Evolutionary conservation across 2,329 filamentous ascomycete species (phyloP), one percentile per base, ranked within the genome.

Genomic region (Xylaria hypoxylon): DNA sequence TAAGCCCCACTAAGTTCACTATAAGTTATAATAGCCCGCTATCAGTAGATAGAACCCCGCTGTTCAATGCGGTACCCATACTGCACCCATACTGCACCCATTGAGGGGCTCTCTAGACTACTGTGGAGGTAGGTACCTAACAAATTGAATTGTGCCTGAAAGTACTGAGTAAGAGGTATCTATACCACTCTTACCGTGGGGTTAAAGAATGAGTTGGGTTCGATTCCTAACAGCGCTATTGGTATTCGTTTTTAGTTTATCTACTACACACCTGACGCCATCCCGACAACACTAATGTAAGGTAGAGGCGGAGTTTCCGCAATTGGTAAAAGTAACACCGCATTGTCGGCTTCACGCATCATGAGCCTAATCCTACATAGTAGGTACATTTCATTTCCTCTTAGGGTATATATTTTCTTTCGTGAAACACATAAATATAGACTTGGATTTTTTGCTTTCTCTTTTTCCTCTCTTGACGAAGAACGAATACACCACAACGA

Each of bases 11-110:
- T 45, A 59, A 38, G 10, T 40, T 58, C 57, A 60, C 68, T 55
- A n/a, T n/a, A n/a, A n/a, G n/a, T n/a, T n/a, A 50, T 52, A 72
- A 53, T n/a, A 59, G 59, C 24, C 26, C 59, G 24, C 60, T 70
- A 71, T 69, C 55, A 67, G 67, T 42, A 55, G 65, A 68, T 42
- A 55, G 65, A 68, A 67, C 73, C 65, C 67, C 67, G 53, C 67
- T 22, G 51, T 58, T 42, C 10, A 13, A 35, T 35, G 33, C 33
- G 33, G 33, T 7, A 7, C n/a, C n/a, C n/a, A n/a, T n/a, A n/a
- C n/a, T n/a, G n/a, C n/a, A n/a, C n/a, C n/a, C n/a, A n/a, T n/a
- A n/a, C n/a, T 7, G 31, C 33, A 24, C 28, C 8, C 19, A 24
- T 53, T 22, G 31, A 38, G 31, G 42, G 56, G 56, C 19, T n/a